Evolutionary conservation across 306 rosid species (phyloP).

Genomic region (Psophocarpus tetragonolobus): DNA sequence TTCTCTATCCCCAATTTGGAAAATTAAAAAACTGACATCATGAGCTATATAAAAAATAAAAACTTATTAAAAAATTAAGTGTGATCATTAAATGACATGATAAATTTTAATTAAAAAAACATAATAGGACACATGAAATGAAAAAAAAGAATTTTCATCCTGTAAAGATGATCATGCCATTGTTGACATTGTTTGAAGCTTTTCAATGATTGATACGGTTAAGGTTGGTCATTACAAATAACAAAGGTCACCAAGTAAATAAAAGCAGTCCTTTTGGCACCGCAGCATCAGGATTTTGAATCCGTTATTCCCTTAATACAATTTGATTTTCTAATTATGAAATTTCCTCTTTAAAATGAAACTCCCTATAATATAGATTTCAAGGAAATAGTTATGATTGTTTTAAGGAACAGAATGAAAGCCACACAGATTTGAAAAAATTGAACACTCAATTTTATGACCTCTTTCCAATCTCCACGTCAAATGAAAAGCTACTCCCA

Average conservation of each 20-base stretch:
- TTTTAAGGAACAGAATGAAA: neutral
- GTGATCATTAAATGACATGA: too few species aligned
- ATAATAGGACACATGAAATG: too few species aligned
- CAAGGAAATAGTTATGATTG: neutral
- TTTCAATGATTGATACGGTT: neutral
- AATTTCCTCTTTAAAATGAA: neutral
- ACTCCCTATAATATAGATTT: neutral
- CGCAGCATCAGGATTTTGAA: neutral
- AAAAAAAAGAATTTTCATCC: too few species aligned
- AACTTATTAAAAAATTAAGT: too few species aligned
- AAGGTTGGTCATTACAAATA: neutral
- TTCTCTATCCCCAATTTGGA: too few species aligned
- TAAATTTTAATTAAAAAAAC: too few species aligned
- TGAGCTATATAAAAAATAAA: too few species aligned
- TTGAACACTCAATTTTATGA: too few species aligned
- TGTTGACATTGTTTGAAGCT: neutral
- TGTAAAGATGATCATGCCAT: neutral
- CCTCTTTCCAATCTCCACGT: too few species aligned
- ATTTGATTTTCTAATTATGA: neutral
- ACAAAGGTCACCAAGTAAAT: neutral
- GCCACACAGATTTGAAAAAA: too few species aligned
- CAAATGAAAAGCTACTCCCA: too few species aligned
- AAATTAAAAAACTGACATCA: too few species aligned
- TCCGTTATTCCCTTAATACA: neutral
- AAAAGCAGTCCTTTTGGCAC: neutral